Evolutionary conservation across 148 eudicot species (phyloP), one percentile per base, ranked within the genome.

Genomic region (Heliamphora exappendiculata): DNA sequence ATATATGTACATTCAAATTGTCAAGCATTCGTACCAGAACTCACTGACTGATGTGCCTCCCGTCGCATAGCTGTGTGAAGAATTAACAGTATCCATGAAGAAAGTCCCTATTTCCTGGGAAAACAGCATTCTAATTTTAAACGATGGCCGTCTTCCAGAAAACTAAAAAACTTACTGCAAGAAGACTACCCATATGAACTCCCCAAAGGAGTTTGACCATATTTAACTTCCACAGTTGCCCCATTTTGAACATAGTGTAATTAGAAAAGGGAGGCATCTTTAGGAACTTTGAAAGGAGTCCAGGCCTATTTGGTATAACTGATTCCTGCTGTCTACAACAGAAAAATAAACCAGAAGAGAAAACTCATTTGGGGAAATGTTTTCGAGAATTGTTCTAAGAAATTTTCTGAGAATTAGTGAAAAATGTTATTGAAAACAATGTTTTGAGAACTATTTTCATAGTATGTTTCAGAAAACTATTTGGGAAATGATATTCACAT

Each of bases 31-130:
- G 1, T 88, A 95, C 99, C 99, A 95, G 75, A 83, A 85, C 62
- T 95, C 97, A 2, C 45, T 6, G 16, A 69, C 89, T 44, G 99
- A 92, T 67, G 99, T 95, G 36, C 99, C 99, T 59, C 97, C 99
- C 2, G 99, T 95, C 65, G 94, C 91, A 76, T 83, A 95, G 84
- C 80, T 80, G 26, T 95, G 97, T 33, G 97, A 91, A 41, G 97
- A 77, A 64, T 91, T 95, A 16, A 95, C 89, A 70, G 88, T 84
- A 81, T 92, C 91, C 96, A 95, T 72, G 84, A 95, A 93, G 84
- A 81, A 88, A 50, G 84, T 83, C 28, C 93, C 93, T 49, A 92
- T 92, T 84, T 92, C 96, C 99, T 95, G 89, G 29, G 58, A 68
- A 50, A 78, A 31, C 22, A 41, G 13, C 9, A 49, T 39, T 39